Evolutionary conservation across 441 rosid genomes (phyloP).

Genomic region (Omphalea diandra): DNA sequence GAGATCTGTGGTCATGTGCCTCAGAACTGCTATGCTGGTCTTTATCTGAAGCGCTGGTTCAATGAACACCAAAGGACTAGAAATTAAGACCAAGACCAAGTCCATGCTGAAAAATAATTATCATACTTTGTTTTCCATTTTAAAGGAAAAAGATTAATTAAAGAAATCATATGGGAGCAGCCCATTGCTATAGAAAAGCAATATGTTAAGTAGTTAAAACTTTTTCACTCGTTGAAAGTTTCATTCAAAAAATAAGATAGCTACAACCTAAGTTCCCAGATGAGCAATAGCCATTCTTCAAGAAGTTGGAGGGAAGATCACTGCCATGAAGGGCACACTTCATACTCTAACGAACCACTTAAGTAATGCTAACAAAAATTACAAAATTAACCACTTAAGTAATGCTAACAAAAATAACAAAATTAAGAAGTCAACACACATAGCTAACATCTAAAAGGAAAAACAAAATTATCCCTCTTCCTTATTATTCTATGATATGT

Average conservation of each 20-base stretch:
- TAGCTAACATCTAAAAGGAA: neutral
- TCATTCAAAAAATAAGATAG: neutral
- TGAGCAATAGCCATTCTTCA: neutral
- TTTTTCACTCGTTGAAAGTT: too few relatives aligned
- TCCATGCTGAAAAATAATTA: neutral
- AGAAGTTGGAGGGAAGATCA: neutral
- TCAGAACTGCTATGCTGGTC: neutral
- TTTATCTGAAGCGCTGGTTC: neutral
- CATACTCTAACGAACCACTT: neutral
- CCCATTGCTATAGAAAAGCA: neutral
- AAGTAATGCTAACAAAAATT: neutral
- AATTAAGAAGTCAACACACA: neutral
- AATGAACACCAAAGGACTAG: neutral
- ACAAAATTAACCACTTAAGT: neutral
- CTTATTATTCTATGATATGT: too few relatives aligned
- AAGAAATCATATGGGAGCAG: neutral
- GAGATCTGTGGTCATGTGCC: neutral
- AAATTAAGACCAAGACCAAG: neutral
- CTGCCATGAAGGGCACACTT: too few relatives aligned
- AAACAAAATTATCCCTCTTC: too few relatives aligned
- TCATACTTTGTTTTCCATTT: neutral
- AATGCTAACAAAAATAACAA: neutral
- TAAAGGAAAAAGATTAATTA: neutral
- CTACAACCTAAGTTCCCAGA: neutral
- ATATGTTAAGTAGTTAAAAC: neutral